These are phyloP conservation scores for Shiraia sp. DNA, from an alignment of 2,329 filamentous ascomycete genomes.

Conservation along the genomic window DNA sequence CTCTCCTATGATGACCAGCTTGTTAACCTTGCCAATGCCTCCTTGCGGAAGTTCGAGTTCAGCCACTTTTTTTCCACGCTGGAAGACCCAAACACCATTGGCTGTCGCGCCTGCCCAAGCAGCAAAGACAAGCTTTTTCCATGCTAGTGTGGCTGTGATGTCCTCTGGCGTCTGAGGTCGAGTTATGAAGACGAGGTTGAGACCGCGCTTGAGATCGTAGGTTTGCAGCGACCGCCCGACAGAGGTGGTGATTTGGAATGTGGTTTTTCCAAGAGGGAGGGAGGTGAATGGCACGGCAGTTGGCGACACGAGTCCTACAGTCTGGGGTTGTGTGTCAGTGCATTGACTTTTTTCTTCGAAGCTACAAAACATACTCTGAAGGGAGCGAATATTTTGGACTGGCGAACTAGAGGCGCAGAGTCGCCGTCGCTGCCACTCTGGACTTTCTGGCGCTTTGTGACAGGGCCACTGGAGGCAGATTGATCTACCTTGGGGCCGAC, in stretches of 20 bases:
- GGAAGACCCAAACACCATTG: conserved; percentile 84
- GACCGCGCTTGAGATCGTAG: conserved; percentile 86
- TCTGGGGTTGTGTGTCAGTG: conserved; percentile 57
- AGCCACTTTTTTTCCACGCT: conserved; percentile 81
- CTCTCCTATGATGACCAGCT: conserved; percentile 81
- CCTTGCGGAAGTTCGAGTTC: conserved; percentile 72
- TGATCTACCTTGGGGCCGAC: conserved; percentile 56
- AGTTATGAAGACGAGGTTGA: conserved; percentile 92
- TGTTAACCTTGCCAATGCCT: conserved; percentile 70
- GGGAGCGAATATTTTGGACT: conserved; percentile 87
- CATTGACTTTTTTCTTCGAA: background rate
- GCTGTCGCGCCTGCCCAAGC: conserved; percentile 74
- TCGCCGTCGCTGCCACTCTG: conserved; percentile 42
- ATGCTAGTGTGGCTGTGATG: conserved; percentile 85
- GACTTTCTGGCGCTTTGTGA: conserved; percentile 66
- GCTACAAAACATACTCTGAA: conserved; percentile 79
- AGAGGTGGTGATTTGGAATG: conserved; percentile 96
- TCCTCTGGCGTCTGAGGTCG: conserved; percentile 82
- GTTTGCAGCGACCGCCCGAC: conserved; percentile 90
- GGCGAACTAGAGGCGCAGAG: conserved; percentile 45
- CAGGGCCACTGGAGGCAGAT: conserved; percentile 47
- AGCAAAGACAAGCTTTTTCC: conserved; percentile 85
- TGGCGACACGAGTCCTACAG: conserved; percentile 89
- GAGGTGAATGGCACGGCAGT: conserved; percentile 89
- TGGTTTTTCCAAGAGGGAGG: conserved; percentile 86